These are phyloP conservation scores for Nicotiana otophora DNA, from an alignment of 257 asterid species.

Conservation along the genomic window DNA sequence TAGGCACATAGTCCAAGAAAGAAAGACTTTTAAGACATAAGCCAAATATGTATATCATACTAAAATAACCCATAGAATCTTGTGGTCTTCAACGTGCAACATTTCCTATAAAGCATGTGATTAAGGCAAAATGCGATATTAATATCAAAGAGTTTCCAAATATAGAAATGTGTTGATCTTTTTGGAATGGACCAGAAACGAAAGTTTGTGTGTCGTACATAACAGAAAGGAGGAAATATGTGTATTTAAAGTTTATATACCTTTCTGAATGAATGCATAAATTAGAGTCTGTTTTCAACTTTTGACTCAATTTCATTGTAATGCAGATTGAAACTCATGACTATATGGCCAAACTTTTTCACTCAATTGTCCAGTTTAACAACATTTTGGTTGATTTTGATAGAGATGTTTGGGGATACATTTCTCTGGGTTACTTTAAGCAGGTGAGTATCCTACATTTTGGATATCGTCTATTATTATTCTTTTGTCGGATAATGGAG, in stretches of 20 bases:
- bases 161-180: neutral
- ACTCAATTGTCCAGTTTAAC: slow-evolving; percentile 65
- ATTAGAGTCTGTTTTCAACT: neutral
- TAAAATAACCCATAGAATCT: neutral
- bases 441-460: slow-evolving; percentile 41
- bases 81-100: neutral
- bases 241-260: no score
- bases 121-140: neutral
- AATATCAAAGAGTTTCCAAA: neutral
- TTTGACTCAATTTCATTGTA: neutral
- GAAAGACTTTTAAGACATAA: neutral
- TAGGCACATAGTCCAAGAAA: neutral
- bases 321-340: slow-evolving; percentile 90
- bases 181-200: neutral
- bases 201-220: neutral
- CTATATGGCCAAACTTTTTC: slow-evolving; percentile 75
- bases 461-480: neutral
- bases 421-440: slow-evolving; percentile 74
- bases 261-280: neutral
- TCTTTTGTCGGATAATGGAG: neutral
- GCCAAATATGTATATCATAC: neutral
- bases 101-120: neutral
- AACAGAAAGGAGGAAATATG: neutral
- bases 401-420: slow-evolving; percentile 82
- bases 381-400: slow-evolving; percentile 69